A percentile compares a stretch with the other conserved stretches of the same genome.
These are phyloP conservation scores for Botrytis aclada DNA, from an alignment of 2,329 filamentous ascomycete species.

Conservation along the genomic window DNA sequence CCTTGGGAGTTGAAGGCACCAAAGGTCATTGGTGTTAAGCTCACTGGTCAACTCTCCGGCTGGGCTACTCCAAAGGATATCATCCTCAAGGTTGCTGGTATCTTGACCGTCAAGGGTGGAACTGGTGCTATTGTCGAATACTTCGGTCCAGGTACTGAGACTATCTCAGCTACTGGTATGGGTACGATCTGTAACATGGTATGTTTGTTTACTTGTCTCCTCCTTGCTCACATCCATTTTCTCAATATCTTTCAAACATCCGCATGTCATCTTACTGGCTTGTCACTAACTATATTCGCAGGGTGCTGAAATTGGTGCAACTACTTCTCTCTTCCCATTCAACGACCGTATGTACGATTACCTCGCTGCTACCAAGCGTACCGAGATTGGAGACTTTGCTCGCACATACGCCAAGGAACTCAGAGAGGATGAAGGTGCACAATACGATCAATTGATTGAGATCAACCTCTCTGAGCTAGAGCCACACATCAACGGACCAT, in stretches of 20 bases:
- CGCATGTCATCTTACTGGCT: background rate
- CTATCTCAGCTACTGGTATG: constrained; percentile 80
- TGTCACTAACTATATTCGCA: background rate
- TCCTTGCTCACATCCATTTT: background rate
- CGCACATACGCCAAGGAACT: constrained; percentile 82
- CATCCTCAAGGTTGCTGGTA: constrained; percentile 95
- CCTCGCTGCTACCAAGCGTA: constrained; percentile 84
- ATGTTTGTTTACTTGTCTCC: background rate
- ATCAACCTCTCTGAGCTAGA: constrained; percentile 94
- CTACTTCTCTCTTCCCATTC: constrained; percentile 95
- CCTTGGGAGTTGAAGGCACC: constrained; percentile 99
- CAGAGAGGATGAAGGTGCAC: constrained; percentile 79
- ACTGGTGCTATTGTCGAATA: constrained; percentile 89
- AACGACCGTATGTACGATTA: constrained; percentile 98
- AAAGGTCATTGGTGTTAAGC: constrained; percentile 93
- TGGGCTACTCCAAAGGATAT: constrained; percentile 97
- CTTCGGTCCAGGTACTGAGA: constrained; percentile 68
- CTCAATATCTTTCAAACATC: background rate
- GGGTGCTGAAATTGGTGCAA: constrained; percentile 72
- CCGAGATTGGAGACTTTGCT: constrained; percentile 86
- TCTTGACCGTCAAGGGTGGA: constrained; percentile 95
- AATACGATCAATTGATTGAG: constrained; percentile 96
- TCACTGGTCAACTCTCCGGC: constrained; percentile 83
- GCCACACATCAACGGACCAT: constrained; percentile 97
- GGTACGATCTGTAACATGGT: constrained; percentile 73